These are phyloP conservation scores for Porodaedalea pini DNA, from an alignment of 1,284 basidiomycete species.

Conservation along the genomic window DNA sequence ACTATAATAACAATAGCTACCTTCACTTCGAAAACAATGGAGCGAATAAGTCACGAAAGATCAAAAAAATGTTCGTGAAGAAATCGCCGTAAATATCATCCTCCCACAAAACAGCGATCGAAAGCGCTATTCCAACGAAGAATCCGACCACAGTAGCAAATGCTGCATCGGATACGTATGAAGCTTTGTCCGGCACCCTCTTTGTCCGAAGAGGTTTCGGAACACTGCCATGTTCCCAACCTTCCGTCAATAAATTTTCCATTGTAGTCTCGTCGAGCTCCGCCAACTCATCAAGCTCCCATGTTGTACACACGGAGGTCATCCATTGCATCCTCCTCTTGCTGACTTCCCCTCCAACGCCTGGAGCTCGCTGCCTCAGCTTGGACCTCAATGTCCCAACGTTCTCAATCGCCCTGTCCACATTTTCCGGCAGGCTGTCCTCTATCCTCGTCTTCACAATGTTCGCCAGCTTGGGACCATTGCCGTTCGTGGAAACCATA, in stretches of 20 bases:
- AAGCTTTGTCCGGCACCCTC: not conserved
- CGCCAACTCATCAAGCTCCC: constrained; percentile 77
- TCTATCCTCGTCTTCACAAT: constrained; percentile 76
- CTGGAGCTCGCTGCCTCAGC: constrained; percentile 71
- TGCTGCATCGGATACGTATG: not conserved
- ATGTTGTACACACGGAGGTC: constrained; percentile 83
- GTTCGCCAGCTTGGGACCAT: constrained; percentile 88
- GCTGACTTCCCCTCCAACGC: constrained; percentile 70
- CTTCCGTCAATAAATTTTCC: constrained; percentile 56
- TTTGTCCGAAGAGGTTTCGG: constrained; percentile 9
- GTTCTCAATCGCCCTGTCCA: constrained; percentile 78
- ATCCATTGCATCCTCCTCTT: constrained; percentile 93
- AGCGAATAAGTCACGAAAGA: not conserved
- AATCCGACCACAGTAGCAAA: constrained; percentile 10
- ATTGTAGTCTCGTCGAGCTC: constrained; percentile 61
- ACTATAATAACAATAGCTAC: not conserved
- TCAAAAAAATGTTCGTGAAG: not conserved
- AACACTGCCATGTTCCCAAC: constrained; percentile 62
- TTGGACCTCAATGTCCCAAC: constrained; percentile 70
- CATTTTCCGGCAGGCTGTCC: constrained; percentile 61
- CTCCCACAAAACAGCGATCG: not conserved
- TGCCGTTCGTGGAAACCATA: constrained; percentile 94
- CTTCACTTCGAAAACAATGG: not conserved
- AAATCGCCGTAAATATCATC: not conserved
- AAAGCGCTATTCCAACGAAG: constrained; percentile 3